Evolutionary conservation across 2,329 filamentous ascomycete species (phyloP).

Genomic region (Alternaria rosae): DNA sequence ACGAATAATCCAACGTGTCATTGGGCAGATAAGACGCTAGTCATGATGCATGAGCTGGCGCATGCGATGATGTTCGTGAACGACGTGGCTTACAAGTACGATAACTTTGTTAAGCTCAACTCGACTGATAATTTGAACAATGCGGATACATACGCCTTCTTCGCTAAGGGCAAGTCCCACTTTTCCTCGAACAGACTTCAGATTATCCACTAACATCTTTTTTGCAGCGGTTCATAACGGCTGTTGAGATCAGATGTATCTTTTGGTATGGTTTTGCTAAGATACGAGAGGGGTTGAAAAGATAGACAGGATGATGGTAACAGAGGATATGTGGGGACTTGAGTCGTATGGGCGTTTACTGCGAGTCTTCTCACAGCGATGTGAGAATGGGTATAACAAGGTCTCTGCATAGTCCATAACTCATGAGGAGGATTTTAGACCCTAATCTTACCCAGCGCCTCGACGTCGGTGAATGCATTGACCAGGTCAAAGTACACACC

Average conservation of each 20-base stretch:
- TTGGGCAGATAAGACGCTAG: neutral
- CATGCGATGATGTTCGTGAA: neutral
- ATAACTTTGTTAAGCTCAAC: neutral
- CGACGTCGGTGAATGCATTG: neutral
- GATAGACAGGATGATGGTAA: no score
- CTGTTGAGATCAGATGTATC: no score
- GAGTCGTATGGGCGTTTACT: neutral
- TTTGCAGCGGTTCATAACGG: no score
- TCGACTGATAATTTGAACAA: neutral
- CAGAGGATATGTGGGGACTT: no score
- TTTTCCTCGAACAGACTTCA: no score
- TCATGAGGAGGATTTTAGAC: neutral
- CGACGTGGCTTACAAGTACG: neutral
- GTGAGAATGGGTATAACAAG: neutral
- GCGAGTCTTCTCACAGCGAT: neutral
- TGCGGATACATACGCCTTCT: neutral
- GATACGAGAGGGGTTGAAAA: no score
- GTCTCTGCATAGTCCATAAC: neutral
- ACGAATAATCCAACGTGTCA: neutral
- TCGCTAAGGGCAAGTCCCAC: neutral
- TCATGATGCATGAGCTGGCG: neutral
- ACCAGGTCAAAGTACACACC: neutral
- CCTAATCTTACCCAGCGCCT: neutral
- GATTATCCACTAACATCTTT: no score
- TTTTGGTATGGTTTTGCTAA: no score